Percentiles rank a stretch among this genome's conserved stretches.
phyloP scores from a whole-genome alignment of 768 basidiomycete genomes.

The Boletus subparvulus region DNA sequence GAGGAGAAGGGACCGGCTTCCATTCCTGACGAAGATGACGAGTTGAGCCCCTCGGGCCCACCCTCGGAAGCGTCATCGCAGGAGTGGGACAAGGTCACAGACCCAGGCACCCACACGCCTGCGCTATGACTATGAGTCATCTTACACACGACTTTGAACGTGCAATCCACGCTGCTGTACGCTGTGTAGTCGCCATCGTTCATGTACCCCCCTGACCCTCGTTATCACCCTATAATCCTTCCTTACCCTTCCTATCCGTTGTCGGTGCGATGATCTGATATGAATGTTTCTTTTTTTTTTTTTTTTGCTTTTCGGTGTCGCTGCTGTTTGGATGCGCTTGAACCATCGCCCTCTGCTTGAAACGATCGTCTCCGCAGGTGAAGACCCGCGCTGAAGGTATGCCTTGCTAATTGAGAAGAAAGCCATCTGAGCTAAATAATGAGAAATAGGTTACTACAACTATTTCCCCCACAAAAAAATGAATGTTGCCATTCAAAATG shows the following conservation, averaged over 20 bases:
- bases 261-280: constrained; percentile 56
- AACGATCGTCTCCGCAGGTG: constrained; percentile 45
- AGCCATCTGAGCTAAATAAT: constrained; percentile 16
- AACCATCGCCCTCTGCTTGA: constrained; percentile 5
- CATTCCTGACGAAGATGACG: constrained; percentile 48
- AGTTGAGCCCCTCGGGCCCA: constrained; percentile 64
- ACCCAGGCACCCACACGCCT: constrained; percentile 60
- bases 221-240: constrained; percentile 18
- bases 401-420: constrained; percentile 31
- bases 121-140: constrained; percentile 37
- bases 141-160: constrained; percentile 28
- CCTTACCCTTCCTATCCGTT: constrained; percentile 20
- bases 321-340: constrained; percentile 17
- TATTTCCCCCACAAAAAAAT: constrained; percentile 70
- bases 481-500: constrained; percentile 60
- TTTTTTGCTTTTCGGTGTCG: constrained; percentile 24
- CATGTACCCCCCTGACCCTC: constrained; percentile 24
- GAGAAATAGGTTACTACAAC: constrained; percentile 66
- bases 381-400: constrained; percentile 74
- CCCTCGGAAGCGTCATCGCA: constrained; percentile 87
- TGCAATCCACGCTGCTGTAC: constrained; percentile 30
- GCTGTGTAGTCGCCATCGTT: constrained; percentile 31
- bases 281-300: constrained; percentile 42
- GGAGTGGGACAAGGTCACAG: constrained; percentile 88
- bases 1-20: constrained; percentile 25